Base-by-base conservation (phyloP, 805 yeast species). In the Blastobotrys mokoenaii region DNA sequence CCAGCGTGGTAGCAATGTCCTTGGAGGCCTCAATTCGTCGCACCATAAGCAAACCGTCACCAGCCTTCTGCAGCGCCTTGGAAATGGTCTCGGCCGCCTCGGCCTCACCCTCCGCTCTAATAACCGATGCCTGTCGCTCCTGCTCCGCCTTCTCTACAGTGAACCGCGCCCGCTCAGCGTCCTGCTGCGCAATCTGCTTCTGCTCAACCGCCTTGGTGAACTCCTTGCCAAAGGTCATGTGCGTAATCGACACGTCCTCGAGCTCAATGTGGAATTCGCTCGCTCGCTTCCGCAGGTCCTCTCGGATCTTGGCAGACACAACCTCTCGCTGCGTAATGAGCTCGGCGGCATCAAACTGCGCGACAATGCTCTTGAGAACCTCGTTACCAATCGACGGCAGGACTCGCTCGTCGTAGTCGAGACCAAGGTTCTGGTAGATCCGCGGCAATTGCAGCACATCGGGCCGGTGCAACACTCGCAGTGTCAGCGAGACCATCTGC, bases 91-190 rank as follows among this genome's bases (percentile, higher is more conserved):
- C 97, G 2, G 98, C 98, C 47, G 96, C 87, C 66, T 93, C 97
- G 42, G 98, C 98, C 70, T 93, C 98, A 69, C 97, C 98, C 68
- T 93, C 98, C 25, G 98, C 98, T 59, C 97, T 80, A 55, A 93
- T 89, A 58, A 93, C 87, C 40, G 85, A 72, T 1, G 97, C 98
- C 65, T 84, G 89, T 63, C 95, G 79, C 66, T 90, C 97, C 70
- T 93, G 98, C 66, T 93, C 97, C 7, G 97, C 97, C 63, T 84
- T 84, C 62, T 89, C 97, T 46, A 93, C 97, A 44, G 86, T 72
- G 62, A 79, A 93, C 60, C 83, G 84, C 48, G 97, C 96, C 55
- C 98, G 77, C 71, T 93, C 97, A 18, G 98, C 97, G 63, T 93
- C 98, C 69, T 93, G 98, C 70, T 93, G 98, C 29, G 98, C 98